Percentiles rank a stretch among this genome's conserved stretches.
Evolutionary conservation across 2,329 filamentous ascomycete species (phyloP).

Genomic region (Rhynchosporium agropyri): DNA sequence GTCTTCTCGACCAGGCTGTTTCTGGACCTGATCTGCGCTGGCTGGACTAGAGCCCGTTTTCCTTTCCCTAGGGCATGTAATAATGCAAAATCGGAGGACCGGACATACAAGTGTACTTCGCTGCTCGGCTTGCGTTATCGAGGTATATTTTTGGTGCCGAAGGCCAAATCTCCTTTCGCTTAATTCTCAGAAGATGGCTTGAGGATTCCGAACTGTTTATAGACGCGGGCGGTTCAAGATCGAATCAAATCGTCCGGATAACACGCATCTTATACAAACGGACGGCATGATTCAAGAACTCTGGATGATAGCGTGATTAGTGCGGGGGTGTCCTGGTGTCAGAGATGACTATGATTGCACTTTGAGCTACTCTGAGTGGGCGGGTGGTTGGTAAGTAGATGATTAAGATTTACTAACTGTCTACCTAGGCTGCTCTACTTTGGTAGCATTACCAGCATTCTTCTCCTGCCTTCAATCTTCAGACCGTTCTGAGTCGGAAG

Average conservation of each 20-base stretch:
- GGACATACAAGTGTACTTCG: not conserved
- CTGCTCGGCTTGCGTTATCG: too few species aligned
- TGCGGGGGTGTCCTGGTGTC: conserved; percentile 12
- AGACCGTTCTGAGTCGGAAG: not conserved
- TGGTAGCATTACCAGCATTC: not conserved
- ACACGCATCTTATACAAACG: not conserved
- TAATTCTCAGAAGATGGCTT: not conserved
- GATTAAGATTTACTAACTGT: conserved; percentile 5
- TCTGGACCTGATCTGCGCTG: conserved; percentile 10
- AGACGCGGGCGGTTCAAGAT: conserved; percentile 13
- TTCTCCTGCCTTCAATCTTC: not conserved
- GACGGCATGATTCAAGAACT: conserved; percentile 8
- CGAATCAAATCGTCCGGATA: conserved; percentile 9
- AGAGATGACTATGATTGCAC: conserved; percentile 14
- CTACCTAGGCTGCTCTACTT: not conserved
- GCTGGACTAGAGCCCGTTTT: conserved; percentile 8
- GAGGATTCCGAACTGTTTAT: not conserved
- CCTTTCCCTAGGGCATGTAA: not conserved
- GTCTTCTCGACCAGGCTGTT: conserved; percentile 4
- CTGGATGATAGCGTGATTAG: not conserved
- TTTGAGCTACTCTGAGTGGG: conserved; percentile 4
- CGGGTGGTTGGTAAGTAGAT: conserved; percentile 12
- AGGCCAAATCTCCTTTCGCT: not conserved
- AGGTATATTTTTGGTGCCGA: conserved; percentile 1
- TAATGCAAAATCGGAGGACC: not conserved